Percentiles rank a stretch among this genome's conserved stretches.
Conservation (phyloP, 2,329 filamentous ascomycete species). For the Claviceps pazoutovae region DNA sequence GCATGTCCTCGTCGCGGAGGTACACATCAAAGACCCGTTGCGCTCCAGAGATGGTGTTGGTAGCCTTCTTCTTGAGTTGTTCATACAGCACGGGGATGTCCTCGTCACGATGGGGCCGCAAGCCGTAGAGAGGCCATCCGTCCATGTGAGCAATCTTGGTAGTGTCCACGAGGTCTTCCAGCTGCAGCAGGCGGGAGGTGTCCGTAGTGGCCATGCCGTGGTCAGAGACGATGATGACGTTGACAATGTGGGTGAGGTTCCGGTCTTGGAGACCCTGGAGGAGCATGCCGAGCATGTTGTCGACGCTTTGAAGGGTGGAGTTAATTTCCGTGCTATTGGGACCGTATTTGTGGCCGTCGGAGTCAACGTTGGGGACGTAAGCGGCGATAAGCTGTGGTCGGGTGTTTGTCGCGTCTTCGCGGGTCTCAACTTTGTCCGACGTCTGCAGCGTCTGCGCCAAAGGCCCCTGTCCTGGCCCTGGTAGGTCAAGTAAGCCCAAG, state of each 20-base stretch:
- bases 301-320: conserved; percentile 62
- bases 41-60: conserved; percentile 19
- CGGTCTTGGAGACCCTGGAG: conserved; percentile 64
- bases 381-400: conserved; percentile 85
- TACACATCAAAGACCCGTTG: conserved; percentile 75
- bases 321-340: conserved; percentile 91
- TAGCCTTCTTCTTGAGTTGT: conserved; percentile 40
- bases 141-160: conserved; percentile 69
- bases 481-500: conserved; percentile 70
- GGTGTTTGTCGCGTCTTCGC: conserved; percentile 31
- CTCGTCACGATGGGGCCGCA: conserved; percentile 59
- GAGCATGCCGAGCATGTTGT: conserved; percentile 66
- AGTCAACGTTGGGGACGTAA: conserved; percentile 87
- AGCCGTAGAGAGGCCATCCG: conserved; percentile 85
- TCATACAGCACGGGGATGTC: conserved; percentile 58
- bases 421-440: background rate
- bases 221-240: conserved; percentile 90
- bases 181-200: conserved; percentile 62
- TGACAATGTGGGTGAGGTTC: conserved; percentile 81
- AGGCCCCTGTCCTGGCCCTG: conserved; percentile 50
- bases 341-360: conserved; percentile 74
- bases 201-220: conserved; percentile 97
- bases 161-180: conserved; percentile 78
- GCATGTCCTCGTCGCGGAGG: conserved; percentile 77
- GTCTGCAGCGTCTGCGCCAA: background rate